Base-by-base conservation (phyloP, 495 filamentous ascomycete species). In the Neurospora discreta region DNA sequence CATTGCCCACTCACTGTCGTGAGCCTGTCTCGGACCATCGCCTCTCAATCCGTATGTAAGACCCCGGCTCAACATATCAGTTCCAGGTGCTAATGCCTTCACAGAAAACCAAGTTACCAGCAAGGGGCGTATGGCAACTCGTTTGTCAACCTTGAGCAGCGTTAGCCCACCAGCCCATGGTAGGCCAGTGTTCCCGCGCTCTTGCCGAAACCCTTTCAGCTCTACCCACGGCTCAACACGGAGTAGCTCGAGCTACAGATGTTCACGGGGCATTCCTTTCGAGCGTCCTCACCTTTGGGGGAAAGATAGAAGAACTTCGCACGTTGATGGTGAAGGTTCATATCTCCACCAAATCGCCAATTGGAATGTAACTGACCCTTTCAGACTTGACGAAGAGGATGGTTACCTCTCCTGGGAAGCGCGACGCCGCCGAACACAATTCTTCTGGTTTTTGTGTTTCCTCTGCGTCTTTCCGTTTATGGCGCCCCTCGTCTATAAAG, bases 381-480 rank as follows among this genome's bases (percentile, higher is more conserved):
- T 72, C 40, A 72, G 39, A 20, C 69, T 41, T 33, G 44, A 36
- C 16, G 46, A 69, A n/a, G 74, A 77, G 16, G 79, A 81, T 16
- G 70, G 72, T 5, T 74, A 74, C 43, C 69, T 83, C 23, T 80
- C 81, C 5, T 75, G 74, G 68, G 52, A 74, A 9, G 77, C 74
- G 1, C 71, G 75, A 23, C 38, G 23, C 16, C 75, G 71, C 6
- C 80, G 80, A 16, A 36, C 69, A n/a, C 41, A 44, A 3, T 83
- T 68, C 43, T 83, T 80, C 71, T 76, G 72, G 30, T 1, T 75
- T n/a, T 71, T 81, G 70, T 75, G 76, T n/a, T 15, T 38, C 3
- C 33, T 82, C 11, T 77, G 75, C 38, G 46, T 80, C 4, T 69
- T 82, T 9, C 82, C 82, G 0, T 82, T 84, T 39, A 68, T 82